Evolutionary conservation across 495 filamentous ascomycete species (phyloP), one percentile per base, ranked within the genome.

Genomic region (Trichoderma orchidacearum): DNA sequence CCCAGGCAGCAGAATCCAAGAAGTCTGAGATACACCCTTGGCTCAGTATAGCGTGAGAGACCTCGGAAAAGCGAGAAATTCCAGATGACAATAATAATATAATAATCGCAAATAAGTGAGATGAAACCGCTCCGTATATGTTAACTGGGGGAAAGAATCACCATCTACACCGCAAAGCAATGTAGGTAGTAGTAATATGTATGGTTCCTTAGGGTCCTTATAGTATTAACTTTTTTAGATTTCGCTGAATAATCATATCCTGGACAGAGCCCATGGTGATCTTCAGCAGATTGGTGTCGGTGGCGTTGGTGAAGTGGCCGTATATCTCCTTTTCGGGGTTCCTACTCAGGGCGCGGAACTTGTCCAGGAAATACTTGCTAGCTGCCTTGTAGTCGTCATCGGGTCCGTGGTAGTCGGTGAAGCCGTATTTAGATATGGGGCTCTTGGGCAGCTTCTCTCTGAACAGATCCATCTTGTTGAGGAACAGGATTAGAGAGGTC

Each of bases 391-490:
- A 77, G 64, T 75, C 77, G 63, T 73, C 68, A 12, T 66, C 56
- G 23, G 73, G 72, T 6, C 73, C 73, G 55, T 78, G 79, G 76
- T 93, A 98, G 68, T 98, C 93, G 28, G 90, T 89, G 77, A 98
- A 98, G 45, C 78, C 78, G 67, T 95, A 89, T 52, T 86, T 83
- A 38, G 85, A 84, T 67, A 98, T 89, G 8, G 90, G 84, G 58
- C 87, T 91, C 48, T 79, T 74, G 12, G 75, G 67, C 23, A 97
- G 80, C 75, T 98, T 98, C 60, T 85, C 84, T 67, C 85, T 90
- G 80, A 98, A 98, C 15, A 96, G 80, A 72, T 98, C 93, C 71
- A 96, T 96, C 79, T 98, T 98, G 83, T 98, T 98, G 56, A 98
- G 78, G 76, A 98, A 98, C 35, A 98, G 81, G 59, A 98, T 98